Evolutionary conservation across 805 yeast species (phyloP).

Genomic region (Lachancea sp.): DNA sequence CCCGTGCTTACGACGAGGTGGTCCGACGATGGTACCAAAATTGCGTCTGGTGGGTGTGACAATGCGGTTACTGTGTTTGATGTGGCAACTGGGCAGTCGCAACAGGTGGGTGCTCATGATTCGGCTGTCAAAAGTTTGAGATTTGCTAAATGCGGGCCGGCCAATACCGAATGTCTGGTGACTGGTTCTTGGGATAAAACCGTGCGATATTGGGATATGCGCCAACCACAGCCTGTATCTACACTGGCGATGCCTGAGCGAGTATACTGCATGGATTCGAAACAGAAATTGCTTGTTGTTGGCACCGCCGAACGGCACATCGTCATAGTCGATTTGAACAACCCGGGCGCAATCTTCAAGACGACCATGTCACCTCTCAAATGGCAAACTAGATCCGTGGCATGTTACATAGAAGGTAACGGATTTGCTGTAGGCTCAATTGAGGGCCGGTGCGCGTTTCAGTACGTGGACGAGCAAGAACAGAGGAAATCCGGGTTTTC

Average conservation of each 20-base stretch:
- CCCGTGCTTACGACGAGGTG: conserved; percentile 82
- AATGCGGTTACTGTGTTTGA: conserved; percentile 82
- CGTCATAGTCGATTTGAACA: conserved; percentile 66
- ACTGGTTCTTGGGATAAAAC: conserved; percentile 97
- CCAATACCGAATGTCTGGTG: conserved; percentile 70
- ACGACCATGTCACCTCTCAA: conserved; percentile 70
- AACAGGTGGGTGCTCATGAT: conserved; percentile 81
- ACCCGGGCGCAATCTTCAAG: conserved; percentile 78
- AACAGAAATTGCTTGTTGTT: conserved; percentile 78
- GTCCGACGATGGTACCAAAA: conserved; percentile 81
- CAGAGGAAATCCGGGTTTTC: conserved; percentile 73
- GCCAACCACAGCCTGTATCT: conserved; percentile 75
- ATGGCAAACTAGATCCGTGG: conserved; percentile 77
- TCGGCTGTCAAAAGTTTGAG: conserved; percentile 71
- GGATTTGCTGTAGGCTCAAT: conserved; percentile 91
- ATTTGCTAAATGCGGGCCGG: conserved; percentile 78
- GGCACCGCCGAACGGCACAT: conserved; percentile 90
- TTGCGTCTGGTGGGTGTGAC: conserved; percentile 86
- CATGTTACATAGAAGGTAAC: conserved; percentile 85
- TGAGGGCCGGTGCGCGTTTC: conserved; percentile 94
- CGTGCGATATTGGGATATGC: conserved; percentile 56
- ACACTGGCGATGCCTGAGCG: conserved; percentile 83
- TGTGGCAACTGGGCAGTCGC: conserved; percentile 70
- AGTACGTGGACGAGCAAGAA: conserved; percentile 78
- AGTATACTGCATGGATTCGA: conserved; percentile 81